Evolutionary conservation across 2,329 filamentous ascomycete genomes (phyloP).

Genomic region (Penicillium sp.): DNA sequence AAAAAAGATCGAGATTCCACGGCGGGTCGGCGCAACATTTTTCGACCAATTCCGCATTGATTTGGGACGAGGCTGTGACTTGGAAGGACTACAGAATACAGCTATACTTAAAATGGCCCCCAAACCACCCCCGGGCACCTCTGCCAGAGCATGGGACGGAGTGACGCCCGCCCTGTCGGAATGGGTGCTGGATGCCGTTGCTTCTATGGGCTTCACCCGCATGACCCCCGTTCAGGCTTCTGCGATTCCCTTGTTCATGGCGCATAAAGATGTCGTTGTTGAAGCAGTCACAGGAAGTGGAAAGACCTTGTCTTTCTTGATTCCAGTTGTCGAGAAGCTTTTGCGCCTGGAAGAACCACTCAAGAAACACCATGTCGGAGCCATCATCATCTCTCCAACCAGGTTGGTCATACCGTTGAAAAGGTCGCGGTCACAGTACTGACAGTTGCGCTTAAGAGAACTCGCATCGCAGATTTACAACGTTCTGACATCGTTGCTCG

Average conservation of each 20-base stretch:
- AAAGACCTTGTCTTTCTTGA: constrained; percentile 77
- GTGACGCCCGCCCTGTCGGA: constrained; percentile 62
- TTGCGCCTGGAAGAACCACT: constrained; percentile 70
- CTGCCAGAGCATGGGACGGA: constrained; percentile 56
- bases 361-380: constrained; percentile 80
- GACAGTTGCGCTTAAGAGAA: constrained; percentile 49
- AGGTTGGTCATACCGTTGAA: constrained; percentile 33
- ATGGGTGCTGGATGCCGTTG: constrained; percentile 79
- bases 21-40: too few relatives aligned
- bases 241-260: constrained; percentile 76
- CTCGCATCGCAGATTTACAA: constrained; percentile 81
- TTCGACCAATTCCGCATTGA: too few relatives aligned
- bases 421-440: not conserved
- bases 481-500: constrained; percentile 65
- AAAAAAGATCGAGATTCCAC: too few relatives aligned
- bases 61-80: too few relatives aligned
- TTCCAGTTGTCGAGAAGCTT: constrained; percentile 74
- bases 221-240: constrained; percentile 95
- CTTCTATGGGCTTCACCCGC: constrained; percentile 72
- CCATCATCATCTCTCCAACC: constrained; percentile 86
- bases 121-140: too few relatives aligned
- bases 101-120: constrained; percentile 27
- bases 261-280: constrained; percentile 84
- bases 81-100: too few relatives aligned
- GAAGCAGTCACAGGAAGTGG: constrained; percentile 87